A percentile compares a stretch with the other conserved stretches of the same genome.
Conservation (phyloP, 139 green algal genomes). For the Ostreobium quekettii region DNA sequence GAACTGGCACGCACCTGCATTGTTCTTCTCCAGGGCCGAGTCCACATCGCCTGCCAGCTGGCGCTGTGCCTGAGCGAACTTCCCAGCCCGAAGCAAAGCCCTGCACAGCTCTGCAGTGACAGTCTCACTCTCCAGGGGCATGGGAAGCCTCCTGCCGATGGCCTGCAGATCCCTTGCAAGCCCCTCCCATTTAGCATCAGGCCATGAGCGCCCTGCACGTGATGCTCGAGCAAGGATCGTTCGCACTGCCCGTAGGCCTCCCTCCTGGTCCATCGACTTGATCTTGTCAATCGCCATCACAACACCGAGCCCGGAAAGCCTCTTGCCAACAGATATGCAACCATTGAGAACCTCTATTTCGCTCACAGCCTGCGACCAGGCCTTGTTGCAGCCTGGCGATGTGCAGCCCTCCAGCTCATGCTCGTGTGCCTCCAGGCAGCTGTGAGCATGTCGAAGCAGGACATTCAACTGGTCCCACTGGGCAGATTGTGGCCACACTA, state of each 20-base stretch:
- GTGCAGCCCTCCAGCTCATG: background rate
- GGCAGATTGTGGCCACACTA: background rate
- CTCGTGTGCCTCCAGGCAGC: no score
- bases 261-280: background rate
- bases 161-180: background rate
- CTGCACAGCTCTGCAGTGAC: background rate
- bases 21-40: background rate
- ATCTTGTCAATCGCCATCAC: background rate
- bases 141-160: background rate
- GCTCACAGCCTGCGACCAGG: background rate
- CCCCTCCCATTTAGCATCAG: background rate
- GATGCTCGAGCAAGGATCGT: background rate
- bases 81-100: background rate
- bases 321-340: background rate
- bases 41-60: background rate
- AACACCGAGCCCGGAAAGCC: background rate
- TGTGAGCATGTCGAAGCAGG: no score
- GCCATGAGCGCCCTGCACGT: background rate
- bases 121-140: background rate
- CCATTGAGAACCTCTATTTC: background rate
- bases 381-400: background rate
- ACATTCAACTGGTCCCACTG: background rate
- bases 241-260: background rate
- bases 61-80: background rate
- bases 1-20: background rate